Evolutionary conservation across 2,329 filamentous ascomycete genomes (phyloP).

Genomic region (Capronia americana): DNA sequence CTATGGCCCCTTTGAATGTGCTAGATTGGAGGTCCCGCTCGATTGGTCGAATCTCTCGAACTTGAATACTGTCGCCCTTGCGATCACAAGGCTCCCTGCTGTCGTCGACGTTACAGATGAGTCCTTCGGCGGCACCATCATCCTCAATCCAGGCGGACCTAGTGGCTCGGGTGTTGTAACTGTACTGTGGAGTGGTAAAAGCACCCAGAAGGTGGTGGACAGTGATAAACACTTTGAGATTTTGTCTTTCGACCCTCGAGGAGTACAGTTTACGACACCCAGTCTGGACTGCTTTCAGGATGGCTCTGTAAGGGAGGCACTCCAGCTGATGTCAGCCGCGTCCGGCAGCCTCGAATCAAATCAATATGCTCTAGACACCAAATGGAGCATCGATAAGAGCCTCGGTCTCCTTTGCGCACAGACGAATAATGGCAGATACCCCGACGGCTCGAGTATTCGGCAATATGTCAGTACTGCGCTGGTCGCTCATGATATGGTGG

Average conservation of each 20-base stretch:
- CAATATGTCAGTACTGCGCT: constrained; percentile 44
- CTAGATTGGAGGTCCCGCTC: constrained; percentile 58
- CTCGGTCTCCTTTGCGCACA: constrained; percentile 32
- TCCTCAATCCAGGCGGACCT: constrained; percentile 56
- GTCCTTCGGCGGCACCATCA: constrained; percentile 54
- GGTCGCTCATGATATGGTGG: constrained; percentile 48
- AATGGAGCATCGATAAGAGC: constrained; percentile 35
- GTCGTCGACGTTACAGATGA: constrained; percentile 46
- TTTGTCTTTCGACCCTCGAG: constrained; percentile 53
- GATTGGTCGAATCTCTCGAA: constrained; percentile 50
- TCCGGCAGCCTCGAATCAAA: constrained; percentile 32
- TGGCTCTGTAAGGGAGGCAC: constrained; percentile 19
- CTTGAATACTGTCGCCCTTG: constrained; percentile 49
- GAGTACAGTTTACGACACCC: constrained; percentile 47
- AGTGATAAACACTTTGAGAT: constrained; percentile 52
- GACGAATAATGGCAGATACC: constrained; percentile 35
- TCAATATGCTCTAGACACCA: constrained; percentile 30
- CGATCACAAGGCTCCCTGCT: constrained; percentile 56
- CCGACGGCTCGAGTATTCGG: constrained; percentile 41
- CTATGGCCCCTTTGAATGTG: constrained; percentile 55
- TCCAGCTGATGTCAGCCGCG: constrained; percentile 17
- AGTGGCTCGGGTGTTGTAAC: constrained; percentile 48
- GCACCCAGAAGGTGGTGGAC: constrained; percentile 42
- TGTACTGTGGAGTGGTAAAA: constrained; percentile 34
- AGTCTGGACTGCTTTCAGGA: constrained; percentile 41